A percentile compares a stretch with the other conserved stretches of the same genome.
These are phyloP conservation scores for Przewalskia tangutica DNA, from an alignment of 257 asterid genomes.

Conservation along the genomic window DNA sequence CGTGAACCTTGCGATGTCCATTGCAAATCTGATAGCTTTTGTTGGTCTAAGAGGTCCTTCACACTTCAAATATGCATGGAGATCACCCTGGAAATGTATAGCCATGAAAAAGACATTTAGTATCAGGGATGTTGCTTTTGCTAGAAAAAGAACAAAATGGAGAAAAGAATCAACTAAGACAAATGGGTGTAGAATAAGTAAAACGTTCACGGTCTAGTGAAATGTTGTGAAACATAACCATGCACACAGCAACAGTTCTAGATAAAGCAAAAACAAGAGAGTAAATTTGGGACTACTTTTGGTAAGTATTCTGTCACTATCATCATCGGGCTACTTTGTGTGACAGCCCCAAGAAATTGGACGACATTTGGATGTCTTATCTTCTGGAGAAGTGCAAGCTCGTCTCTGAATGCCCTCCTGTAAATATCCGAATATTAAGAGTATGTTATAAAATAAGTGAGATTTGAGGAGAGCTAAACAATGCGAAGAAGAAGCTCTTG, in stretches of 20 bases:
- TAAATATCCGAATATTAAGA: slow-evolving; percentile 12
- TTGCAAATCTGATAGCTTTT: slow-evolving; percentile 78
- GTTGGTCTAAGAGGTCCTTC: slow-evolving; percentile 77
- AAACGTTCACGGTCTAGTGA: background rate
- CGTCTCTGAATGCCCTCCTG: slow-evolving; percentile 80
- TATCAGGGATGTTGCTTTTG: background rate
- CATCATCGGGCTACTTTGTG: slow-evolving; percentile 98
- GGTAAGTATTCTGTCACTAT: slow-evolving; percentile 94
- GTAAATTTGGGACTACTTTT: slow-evolving; percentile 38
- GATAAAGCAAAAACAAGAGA: background rate
- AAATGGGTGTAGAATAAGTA: background rate
- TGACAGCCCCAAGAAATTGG: slow-evolving; percentile 97
- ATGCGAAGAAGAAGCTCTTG: background rate
- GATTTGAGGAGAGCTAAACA: background rate
- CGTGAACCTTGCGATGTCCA: slow-evolving; percentile 87
- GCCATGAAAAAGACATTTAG: background rate
- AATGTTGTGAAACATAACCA: background rate
- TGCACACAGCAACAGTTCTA: background rate
- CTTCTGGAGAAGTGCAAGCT: slow-evolving; percentile 88
- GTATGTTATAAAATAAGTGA: background rate
- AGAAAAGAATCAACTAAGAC: background rate
- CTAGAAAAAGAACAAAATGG: background rate
- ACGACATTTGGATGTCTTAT: slow-evolving; percentile 93
- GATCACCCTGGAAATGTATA: slow-evolving; percentile 59
- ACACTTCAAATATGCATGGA: slow-evolving; percentile 49